Conservation (phyloP, 139 green algal species). For the Chlamydomonas eustigma region DNA sequence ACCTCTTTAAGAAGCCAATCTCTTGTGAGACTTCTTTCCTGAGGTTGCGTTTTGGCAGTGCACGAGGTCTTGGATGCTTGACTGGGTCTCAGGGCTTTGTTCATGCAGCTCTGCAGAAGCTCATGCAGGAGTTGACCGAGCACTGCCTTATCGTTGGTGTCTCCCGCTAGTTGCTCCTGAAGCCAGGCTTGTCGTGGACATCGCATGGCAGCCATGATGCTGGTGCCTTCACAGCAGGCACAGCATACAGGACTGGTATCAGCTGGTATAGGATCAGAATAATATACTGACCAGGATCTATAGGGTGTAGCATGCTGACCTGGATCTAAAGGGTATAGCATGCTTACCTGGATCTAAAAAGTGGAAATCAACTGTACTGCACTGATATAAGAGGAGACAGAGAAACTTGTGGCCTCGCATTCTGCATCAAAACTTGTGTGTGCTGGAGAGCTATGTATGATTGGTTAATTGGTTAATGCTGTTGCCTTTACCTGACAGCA, state of each 20-base stretch:
- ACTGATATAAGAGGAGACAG: too few relatives aligned
- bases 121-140: constrained; percentile 9
- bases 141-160: constrained; percentile 26
- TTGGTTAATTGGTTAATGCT: neutral
- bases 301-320: too few relatives aligned
- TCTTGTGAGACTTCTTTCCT: neutral
- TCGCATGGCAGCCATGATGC: constrained; percentile 49
- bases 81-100: neutral
- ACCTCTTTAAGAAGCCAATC: neutral
- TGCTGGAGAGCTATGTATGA: neutral
- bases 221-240: too few relatives aligned
- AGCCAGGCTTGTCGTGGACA: constrained; percentile 68
- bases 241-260: too few relatives aligned
- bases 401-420: too few relatives aligned
- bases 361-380: too few relatives aligned
- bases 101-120: constrained; percentile 10
- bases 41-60: too few relatives aligned
- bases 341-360: too few relatives aligned
- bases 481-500: constrained; percentile 30
- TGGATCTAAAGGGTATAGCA: too few relatives aligned
- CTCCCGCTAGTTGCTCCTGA: constrained; percentile 53
- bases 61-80: too few relatives aligned
- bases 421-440: neutral
- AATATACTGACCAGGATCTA: too few relatives aligned
- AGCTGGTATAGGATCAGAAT: too few relatives aligned